Evolutionary conservation across 306 rosid genomes (phyloP).

Genomic region (Pueraria montana): DNA sequence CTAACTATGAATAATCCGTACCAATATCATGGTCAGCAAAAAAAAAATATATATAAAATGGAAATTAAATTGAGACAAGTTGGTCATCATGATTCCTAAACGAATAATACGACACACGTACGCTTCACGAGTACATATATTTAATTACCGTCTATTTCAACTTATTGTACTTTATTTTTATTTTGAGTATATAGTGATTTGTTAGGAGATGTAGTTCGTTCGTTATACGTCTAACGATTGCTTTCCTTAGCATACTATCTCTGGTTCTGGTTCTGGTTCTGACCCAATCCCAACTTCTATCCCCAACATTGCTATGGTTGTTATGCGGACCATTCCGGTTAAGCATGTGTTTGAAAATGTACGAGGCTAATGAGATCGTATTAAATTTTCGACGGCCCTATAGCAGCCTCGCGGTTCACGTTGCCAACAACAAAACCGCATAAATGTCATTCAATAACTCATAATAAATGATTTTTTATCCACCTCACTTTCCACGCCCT

Average conservation of each 20-base stretch:
- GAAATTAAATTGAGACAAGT: background rate
- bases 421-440: slow-evolving; percentile 1
- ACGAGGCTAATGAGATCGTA: no score
- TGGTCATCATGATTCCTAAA: background rate
- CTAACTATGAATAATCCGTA: no score
- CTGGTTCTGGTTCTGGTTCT: background rate
- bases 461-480: background rate
- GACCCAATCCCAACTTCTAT: background rate
- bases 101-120: background rate
- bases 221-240: background rate
- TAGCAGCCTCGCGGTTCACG: slow-evolving; percentile 43
- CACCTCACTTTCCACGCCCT: slow-evolving; percentile 39
- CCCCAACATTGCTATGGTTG: no score
- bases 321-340: no score
- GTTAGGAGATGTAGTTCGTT: background rate
- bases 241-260: background rate
- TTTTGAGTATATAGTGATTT: no score
- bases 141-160: background rate
- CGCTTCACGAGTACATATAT: background rate
- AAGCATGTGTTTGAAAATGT: no score
- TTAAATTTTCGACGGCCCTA: background rate
- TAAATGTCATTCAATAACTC: background rate
- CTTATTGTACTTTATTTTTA: background rate
- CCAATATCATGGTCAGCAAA: no score
- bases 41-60: slow-evolving; percentile 9